phyloP scores from a whole-genome alignment of 208 protist genomes.

The Leptomonas seymouri region DNA sequence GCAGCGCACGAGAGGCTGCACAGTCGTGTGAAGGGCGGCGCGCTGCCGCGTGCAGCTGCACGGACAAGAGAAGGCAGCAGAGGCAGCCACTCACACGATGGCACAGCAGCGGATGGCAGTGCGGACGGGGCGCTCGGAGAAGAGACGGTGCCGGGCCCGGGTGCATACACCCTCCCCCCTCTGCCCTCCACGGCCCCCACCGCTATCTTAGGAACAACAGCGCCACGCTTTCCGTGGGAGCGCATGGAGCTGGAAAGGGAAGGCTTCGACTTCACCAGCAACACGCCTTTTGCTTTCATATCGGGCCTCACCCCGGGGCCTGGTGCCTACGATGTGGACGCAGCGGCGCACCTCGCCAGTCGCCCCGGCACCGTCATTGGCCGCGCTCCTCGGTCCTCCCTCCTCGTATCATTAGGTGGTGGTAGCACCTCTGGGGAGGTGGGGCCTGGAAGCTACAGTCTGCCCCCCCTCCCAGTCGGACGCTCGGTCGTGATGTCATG shows the following conservation, averaged over 20 bases:
- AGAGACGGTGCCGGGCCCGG: constrained; percentile 36
- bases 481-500: constrained; percentile 17
- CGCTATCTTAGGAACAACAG: constrained; percentile 15
- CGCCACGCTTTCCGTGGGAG: constrained; percentile 30
- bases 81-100: not conserved
- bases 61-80: not conserved
- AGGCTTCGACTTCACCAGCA: not conserved
- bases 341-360: constrained; percentile 22
- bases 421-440: constrained; percentile 7
- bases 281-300: not conserved
- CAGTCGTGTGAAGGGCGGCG: constrained; percentile 24
- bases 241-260: constrained; percentile 7
- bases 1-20: not conserved
- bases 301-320: constrained; percentile 23
- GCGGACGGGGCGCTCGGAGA: not conserved
- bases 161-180: constrained; percentile 36
- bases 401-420: not conserved
- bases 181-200: constrained; percentile 16
- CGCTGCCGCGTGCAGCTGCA: constrained; percentile 16
- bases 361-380: constrained; percentile 46
- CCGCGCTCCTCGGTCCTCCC: constrained; percentile 33
- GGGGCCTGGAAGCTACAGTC: constrained; percentile 38
- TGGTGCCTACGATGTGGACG: constrained; percentile 34
- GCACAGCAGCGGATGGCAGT: not conserved
- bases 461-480: constrained; percentile 33